Percentiles rank a stretch among this genome's conserved stretches.
These are phyloP conservation scores for Tulasnella sp. DNA, from an alignment of 768 basidiomycete species.

Conservation along the genomic window DNA sequence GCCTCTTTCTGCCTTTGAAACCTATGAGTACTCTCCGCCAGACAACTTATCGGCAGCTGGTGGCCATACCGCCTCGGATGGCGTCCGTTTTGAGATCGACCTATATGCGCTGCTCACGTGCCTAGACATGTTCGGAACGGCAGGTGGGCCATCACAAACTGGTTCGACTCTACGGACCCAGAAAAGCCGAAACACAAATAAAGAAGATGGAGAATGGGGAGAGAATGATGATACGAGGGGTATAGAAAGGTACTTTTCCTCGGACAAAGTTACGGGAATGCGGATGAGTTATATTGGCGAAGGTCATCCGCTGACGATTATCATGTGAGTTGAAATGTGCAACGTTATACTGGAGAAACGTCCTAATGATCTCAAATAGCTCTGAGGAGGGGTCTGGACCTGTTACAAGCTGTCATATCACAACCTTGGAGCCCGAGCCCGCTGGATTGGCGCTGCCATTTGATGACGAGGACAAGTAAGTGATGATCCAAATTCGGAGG, in stretches of 20 bases:
- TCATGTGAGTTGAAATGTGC: conserved; percentile 65
- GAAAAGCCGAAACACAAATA: conserved; percentile 27
- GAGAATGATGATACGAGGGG: conserved; percentile 7
- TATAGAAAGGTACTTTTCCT: conserved; percentile 17
- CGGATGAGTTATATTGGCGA: conserved; percentile 67
- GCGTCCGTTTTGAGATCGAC: conserved; percentile 67
- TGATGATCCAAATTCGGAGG: background rate
- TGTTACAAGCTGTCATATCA: conserved; percentile 75
- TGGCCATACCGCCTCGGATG: conserved; percentile 22
- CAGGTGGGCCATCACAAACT: conserved; percentile 23
- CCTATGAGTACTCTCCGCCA: conserved; percentile 48
- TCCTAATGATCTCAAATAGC: conserved; percentile 26
- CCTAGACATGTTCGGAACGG: conserved; percentile 87
- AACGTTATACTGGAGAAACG: background rate
- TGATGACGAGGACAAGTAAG: conserved; percentile 48
- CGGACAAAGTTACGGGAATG: conserved; percentile 61
- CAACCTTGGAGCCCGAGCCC: conserved; percentile 66
- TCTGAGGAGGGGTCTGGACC: conserved; percentile 70
- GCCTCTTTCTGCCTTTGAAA: conserved; percentile 62
- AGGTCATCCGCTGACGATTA: conserved; percentile 63
- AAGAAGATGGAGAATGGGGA: conserved; percentile 25
- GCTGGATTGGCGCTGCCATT: conserved; percentile 69
- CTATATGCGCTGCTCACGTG: conserved; percentile 78
- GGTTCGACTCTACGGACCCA: background rate
- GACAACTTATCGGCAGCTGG: conserved; percentile 24